Conservation (phyloP, 1,139 yeast genomes). For the Diutina pseudorugosa region DNA sequence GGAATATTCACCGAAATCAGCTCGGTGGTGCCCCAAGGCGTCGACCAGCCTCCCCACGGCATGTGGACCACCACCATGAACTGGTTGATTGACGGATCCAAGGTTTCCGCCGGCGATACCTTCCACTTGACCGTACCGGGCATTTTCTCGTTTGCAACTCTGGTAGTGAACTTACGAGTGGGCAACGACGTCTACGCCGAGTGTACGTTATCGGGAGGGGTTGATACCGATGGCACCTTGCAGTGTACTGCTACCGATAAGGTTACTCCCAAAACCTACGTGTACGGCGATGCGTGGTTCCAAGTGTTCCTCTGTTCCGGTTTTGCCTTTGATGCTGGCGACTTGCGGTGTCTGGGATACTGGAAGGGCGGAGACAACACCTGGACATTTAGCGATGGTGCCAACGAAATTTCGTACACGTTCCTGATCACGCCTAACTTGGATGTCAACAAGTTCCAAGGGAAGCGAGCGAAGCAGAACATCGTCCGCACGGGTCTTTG, state of each 20-base stretch:
- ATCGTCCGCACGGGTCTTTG: neutral
- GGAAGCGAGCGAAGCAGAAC: neutral
- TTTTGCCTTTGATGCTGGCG: neutral
- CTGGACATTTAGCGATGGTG: neutral
- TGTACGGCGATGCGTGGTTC: neutral
- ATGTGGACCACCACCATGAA: constrained; percentile 14
- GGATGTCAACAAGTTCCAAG: neutral
- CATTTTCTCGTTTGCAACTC: constrained; percentile 16
- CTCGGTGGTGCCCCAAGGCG: neutral
- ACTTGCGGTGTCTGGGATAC: neutral
- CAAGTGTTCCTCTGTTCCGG: neutral
- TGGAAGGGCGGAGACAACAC: neutral
- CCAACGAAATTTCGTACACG: neutral
- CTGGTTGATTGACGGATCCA: constrained; percentile 15
- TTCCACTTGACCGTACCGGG: constrained; percentile 19
- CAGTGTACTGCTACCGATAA: constrained; percentile 14
- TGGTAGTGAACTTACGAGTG: constrained; percentile 11
- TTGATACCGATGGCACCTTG: constrained; percentile 14
- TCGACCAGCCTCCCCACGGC: too few species aligned
- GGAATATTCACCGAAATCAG: neutral
- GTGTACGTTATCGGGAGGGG: constrained; percentile 13
- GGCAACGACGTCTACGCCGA: constrained; percentile 14
- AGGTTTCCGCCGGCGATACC: constrained; percentile 18
- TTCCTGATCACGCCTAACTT: neutral
- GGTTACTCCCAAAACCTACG: constrained; percentile 5